Evolutionary conservation across 345 rosid genomes (phyloP), one percentile per base, ranked within the genome.

Genomic region (Rhodomyrtus tomentosa): DNA sequence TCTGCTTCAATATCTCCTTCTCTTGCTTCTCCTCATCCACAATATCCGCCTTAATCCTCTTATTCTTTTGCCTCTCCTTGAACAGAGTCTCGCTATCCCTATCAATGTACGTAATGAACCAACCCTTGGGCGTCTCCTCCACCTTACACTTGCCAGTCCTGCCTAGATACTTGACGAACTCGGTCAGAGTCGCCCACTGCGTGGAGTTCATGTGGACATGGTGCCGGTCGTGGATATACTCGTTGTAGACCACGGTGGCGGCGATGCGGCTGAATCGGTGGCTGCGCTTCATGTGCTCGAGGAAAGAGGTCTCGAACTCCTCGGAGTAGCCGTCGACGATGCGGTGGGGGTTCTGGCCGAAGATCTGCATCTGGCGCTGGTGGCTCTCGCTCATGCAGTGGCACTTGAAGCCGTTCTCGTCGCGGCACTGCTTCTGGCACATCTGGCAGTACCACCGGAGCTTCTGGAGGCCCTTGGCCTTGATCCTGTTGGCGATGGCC

Each of bases 361-460:
- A 97, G 51, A 95, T 88, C 72, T 93, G 94, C 99, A 97, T 97
- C 93, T 95, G 99, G 1, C 99, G 93, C 86, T 97, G 99, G 88
- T 95, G 99, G 87, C 93, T 89, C 87, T 97, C 99, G 91, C 96
- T 94, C 98, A 97, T 95, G 85, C 99, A 95, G 83, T 97, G 99
- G 90, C 99, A 97, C 86, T 97, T 95, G 95, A 97, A 97, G 4
- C 99, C 99, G 83, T 95, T 97, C 93, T 97, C 99, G 85, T 95
- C 99, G 3, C 98, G 92, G 88, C 99, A 97, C 82, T 95, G 98
- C 88, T 97, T 97, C 90, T 95, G 96, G 86, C 98, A 95, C 99
- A 97, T 97, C 90, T 97, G 99, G 82, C 98, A 97, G 55, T 97
- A 97, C 99, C 99, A 97, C 62, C 99, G 92, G 10, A 95, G 98